A percentile compares a stretch with the other conserved stretches of the same genome.
Conservation (phyloP, 1,284 basidiomycete species). For the Sporisorium graminicola region DNA sequence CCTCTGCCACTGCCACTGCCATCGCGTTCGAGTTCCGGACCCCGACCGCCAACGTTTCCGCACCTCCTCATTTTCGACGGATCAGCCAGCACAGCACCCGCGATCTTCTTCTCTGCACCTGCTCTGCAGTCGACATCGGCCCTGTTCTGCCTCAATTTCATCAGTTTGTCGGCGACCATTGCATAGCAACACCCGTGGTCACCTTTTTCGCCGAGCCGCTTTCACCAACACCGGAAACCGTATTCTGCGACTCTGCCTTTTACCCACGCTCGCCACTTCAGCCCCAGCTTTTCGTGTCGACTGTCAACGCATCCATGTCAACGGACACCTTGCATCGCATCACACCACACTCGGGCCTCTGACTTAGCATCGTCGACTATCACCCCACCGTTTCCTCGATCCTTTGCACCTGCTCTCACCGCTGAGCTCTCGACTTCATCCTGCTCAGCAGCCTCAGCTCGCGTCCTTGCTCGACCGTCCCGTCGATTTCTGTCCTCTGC, state of each 20-base stretch:
- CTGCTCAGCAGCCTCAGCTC: not conserved
- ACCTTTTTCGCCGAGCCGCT: not conserved
- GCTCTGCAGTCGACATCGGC: conserved; percentile 5
- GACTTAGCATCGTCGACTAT: not conserved
- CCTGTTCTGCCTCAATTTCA: not conserved
- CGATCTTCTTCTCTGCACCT: not conserved
- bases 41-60: conserved; percentile 8
- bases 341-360: not conserved
- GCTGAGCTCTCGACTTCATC: conserved; percentile 1
- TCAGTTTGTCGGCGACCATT: conserved; percentile 19
- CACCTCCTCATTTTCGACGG: conserved; percentile 12
- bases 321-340: conserved; percentile 4
- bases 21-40: conserved; percentile 6
- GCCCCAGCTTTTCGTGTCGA: not conserved
- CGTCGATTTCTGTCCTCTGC: not conserved
- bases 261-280: conserved; percentile 21
- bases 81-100: conserved; percentile 1
- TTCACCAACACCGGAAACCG: conserved; percentile 9
- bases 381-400: conserved; percentile 11
- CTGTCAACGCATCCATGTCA: conserved; percentile 6
- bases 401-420: not conserved
- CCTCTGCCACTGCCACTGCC: too few relatives aligned
- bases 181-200: conserved; percentile 10
- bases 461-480: not conserved
- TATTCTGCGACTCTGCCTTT: not conserved